Evolutionary conservation across 371 early-diverging fungal genomes (phyloP).

Genomic region (Chytridium lagenaria): DNA sequence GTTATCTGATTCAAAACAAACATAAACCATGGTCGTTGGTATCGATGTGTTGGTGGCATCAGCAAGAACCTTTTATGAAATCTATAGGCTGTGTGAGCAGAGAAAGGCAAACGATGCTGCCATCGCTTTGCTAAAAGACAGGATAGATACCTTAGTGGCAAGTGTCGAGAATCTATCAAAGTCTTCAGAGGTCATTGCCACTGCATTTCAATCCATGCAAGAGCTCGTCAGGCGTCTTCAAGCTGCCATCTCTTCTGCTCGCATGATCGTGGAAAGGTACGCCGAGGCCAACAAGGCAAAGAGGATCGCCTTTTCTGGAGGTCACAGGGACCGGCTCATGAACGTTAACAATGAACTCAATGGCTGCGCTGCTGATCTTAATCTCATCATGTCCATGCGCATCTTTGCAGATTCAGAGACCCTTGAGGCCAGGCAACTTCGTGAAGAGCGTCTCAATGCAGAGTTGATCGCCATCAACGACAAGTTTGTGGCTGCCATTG

Average conservation of each 20-base stretch:
- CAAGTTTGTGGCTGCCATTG: background rate
- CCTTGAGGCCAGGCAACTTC: background rate
- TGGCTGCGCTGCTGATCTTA: conserved; percentile 1
- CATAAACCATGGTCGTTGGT: background rate
- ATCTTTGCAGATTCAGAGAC: background rate
- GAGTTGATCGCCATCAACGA: background rate
- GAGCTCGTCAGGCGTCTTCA: background rate
- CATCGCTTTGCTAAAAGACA: conserved; percentile 4
- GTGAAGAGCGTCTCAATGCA: background rate
- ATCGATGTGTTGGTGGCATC: background rate
- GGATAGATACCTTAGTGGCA: background rate
- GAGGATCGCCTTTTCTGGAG: background rate
- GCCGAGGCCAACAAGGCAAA: background rate
- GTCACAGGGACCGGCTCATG: background rate
- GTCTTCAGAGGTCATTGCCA: background rate
- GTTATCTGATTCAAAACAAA: background rate
- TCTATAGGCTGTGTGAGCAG: background rate
- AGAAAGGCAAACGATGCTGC: conserved; percentile 7
- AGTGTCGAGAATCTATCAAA: background rate
- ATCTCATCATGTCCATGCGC: background rate
- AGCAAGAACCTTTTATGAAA: background rate
- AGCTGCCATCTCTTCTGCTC: background rate
- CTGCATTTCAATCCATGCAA: conserved; percentile 4
- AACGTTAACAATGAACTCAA: conserved; percentile 15
- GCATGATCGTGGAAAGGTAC: background rate